A percentile compares a stretch with the other conserved stretches of the same genome.
phyloP scores from a whole-genome alignment of 2,329 filamentous ascomycete species.

The Colletotrichum trifolii region DNA sequence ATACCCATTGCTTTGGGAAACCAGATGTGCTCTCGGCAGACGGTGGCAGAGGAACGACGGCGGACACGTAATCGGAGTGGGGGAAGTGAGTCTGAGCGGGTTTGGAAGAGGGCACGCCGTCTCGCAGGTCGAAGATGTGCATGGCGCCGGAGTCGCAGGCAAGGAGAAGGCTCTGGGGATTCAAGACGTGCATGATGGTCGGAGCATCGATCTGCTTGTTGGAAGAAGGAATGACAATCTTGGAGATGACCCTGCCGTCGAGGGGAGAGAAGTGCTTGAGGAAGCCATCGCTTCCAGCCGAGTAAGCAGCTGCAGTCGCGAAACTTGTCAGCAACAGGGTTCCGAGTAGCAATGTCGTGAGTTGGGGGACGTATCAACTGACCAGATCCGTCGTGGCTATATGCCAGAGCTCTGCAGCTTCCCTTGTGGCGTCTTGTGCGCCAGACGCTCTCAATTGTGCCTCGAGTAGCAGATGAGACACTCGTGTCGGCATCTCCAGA shows the following conservation, averaged over 20 bases:
- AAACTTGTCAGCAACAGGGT: slow-evolving; percentile 30
- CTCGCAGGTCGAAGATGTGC: slow-evolving; percentile 87
- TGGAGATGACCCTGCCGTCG: slow-evolving; percentile 79
- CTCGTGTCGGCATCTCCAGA: slow-evolving; percentile 62
- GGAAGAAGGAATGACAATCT: slow-evolving; percentile 78
- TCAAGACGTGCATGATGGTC: slow-evolving; percentile 83
- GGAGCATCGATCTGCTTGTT: slow-evolving; percentile 74
- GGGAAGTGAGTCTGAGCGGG: slow-evolving; percentile 86
- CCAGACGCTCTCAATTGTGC: slow-evolving; percentile 86
- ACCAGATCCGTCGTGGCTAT: slow-evolving; percentile 80
- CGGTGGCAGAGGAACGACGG: slow-evolving; percentile 84
- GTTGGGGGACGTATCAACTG: slow-evolving; percentile 52
- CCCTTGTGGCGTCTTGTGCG: slow-evolving; percentile 91
- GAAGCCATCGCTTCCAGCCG: slow-evolving; percentile 70
- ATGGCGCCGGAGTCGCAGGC: slow-evolving; percentile 91
- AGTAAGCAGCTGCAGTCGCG: slow-evolving; percentile 63
- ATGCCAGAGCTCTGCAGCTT: slow-evolving; percentile 86
- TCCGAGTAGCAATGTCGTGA: not conserved
- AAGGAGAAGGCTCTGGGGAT: slow-evolving; percentile 87
- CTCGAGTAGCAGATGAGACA: slow-evolving; percentile 70
- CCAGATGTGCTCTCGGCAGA: slow-evolving; percentile 85
- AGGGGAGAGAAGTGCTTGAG: slow-evolving; percentile 68
- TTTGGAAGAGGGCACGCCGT: slow-evolving; percentile 66
- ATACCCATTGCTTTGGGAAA: slow-evolving; percentile 94
- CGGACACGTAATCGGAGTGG: slow-evolving; percentile 93